A percentile compares a stretch with the other conserved stretches of the same genome.
phyloP scores from a whole-genome alignment of 2,329 filamentous ascomycete species.

The Hymenoscyphus fraxineus region DNA sequence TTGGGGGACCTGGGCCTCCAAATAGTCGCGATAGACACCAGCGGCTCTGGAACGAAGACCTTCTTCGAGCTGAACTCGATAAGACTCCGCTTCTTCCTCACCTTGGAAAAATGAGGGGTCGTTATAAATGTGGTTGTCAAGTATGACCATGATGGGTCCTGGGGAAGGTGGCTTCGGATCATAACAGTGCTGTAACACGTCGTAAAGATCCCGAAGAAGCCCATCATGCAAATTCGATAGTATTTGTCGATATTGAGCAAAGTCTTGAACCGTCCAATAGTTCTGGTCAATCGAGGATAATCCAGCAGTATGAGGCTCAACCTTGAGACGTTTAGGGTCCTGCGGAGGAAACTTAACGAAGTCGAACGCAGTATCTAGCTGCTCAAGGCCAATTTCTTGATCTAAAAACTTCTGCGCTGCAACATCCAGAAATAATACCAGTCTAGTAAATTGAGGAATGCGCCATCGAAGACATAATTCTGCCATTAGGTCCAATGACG shows the following conservation, averaged over 20 bases:
- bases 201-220: constrained; percentile 80
- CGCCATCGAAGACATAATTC: constrained; percentile 88
- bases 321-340: constrained; percentile 50
- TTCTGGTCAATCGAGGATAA: constrained; percentile 55
- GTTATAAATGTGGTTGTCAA: constrained; percentile 76
- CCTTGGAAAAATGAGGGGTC: constrained; percentile 73
- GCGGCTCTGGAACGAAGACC: constrained; percentile 71
- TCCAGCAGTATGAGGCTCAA: constrained; percentile 37
- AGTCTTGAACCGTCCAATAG: constrained; percentile 67
- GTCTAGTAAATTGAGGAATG: constrained; percentile 74
- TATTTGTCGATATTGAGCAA: constrained; percentile 68
- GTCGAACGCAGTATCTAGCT: constrained; percentile 78
- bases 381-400: constrained; percentile 75
- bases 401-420: constrained; percentile 80
- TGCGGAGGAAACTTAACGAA: constrained; percentile 70
- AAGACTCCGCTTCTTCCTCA: constrained; percentile 67
- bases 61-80: constrained; percentile 66
- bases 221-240: constrained; percentile 74
- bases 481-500: constrained; percentile 76
- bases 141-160: constrained; percentile 70
- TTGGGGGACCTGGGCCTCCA: constrained; percentile 76
- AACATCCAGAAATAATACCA: constrained; percentile 80
- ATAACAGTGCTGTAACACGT: constrained; percentile 83
- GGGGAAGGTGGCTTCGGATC: constrained; percentile 82
- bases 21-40: constrained; percentile 73